These are phyloP conservation scores for Cordia subcordata DNA, from an alignment of 257 asterid species.

Conservation along the genomic window DNA sequence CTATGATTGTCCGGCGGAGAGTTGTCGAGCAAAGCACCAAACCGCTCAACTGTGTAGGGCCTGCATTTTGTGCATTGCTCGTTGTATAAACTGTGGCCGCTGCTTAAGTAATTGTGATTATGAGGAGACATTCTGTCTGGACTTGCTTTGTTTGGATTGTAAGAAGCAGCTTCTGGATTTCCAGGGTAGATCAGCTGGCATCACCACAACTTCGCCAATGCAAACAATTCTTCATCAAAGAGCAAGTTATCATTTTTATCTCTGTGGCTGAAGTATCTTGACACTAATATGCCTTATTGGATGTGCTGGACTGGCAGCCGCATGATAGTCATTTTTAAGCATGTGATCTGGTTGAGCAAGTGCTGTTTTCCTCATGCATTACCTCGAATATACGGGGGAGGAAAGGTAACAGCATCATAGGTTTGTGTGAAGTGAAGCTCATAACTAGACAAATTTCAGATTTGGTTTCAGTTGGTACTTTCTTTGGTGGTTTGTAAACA, in stretches of 20 bases:
- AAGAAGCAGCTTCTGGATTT: conserved; percentile 18
- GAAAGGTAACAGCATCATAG: no score
- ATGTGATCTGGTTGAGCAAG: background rate
- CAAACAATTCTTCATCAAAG: conserved; percentile 20
- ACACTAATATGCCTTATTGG: conserved; percentile 6
- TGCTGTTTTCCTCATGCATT: background rate
- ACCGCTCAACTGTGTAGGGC: conserved; percentile 50
- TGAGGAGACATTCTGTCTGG: conserved; percentile 54
- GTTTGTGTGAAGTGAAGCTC: no score
- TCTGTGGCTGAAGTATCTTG: conserved; percentile 33
- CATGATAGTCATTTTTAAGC: background rate
- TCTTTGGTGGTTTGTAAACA: no score
- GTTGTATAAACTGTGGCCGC: conserved; percentile 70
- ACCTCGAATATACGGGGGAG: no score
- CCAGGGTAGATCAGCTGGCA: conserved; percentile 22
- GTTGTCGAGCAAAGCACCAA: conserved; percentile 37
- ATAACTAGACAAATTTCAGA: no score
- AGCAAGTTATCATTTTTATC: conserved; percentile 33
- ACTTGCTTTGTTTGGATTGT: conserved; percentile 46
- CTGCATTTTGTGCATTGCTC: conserved; percentile 59
- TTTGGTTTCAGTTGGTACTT: no score
- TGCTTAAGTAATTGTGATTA: conserved; percentile 51
- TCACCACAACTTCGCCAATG: conserved; percentile 17
- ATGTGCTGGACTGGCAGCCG: background rate
- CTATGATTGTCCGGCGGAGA: conserved; percentile 68